Conservation (phyloP, 306 rosid genomes). For the Vigna mungo region DNA sequence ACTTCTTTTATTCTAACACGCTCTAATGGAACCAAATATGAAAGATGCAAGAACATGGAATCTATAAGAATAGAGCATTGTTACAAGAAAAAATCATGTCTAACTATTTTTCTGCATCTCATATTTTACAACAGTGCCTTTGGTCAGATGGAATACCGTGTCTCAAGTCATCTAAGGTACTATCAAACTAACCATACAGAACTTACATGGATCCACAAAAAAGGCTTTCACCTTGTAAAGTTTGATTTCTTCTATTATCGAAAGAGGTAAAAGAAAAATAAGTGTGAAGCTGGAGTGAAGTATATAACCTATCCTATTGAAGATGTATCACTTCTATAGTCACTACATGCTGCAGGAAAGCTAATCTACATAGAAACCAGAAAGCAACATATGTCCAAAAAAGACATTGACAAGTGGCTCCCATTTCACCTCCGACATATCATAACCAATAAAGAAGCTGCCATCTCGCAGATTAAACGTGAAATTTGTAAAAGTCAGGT, state of each 20-base stretch:
- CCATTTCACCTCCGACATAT: constrained; percentile 16
- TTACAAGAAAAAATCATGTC: constrained; percentile 3
- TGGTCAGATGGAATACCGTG: constrained; percentile 29
- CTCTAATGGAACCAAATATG: neutral
- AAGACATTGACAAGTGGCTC: constrained; percentile 25
- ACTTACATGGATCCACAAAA: constrained; percentile 21
- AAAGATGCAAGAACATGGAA: constrained; percentile 3
- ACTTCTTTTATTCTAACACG: neutral
- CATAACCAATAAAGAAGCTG: neutral
- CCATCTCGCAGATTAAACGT: constrained; percentile 33
- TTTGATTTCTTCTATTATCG: neutral
- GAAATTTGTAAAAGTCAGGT: constrained; percentile 37
- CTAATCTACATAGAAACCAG: constrained; percentile 20
- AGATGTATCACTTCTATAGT: constrained; percentile 40
- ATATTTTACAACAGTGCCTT: constrained; percentile 39
- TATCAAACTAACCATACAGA: constrained; percentile 29
- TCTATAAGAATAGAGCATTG: neutral
- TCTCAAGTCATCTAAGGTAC: constrained; percentile 9
- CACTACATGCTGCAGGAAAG: constrained; percentile 12
- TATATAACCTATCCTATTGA: constrained; percentile 42
- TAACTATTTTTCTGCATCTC: constrained; percentile 37
- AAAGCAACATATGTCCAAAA: constrained; percentile 28
- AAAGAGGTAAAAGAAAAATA: neutral
- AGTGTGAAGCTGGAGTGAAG: constrained; percentile 18
- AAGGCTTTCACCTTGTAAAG: constrained; percentile 25